Evolutionary conservation across 352 stramenopile genomes (phyloP).

Genomic region (Phytophthora gonapodyides): DNA sequence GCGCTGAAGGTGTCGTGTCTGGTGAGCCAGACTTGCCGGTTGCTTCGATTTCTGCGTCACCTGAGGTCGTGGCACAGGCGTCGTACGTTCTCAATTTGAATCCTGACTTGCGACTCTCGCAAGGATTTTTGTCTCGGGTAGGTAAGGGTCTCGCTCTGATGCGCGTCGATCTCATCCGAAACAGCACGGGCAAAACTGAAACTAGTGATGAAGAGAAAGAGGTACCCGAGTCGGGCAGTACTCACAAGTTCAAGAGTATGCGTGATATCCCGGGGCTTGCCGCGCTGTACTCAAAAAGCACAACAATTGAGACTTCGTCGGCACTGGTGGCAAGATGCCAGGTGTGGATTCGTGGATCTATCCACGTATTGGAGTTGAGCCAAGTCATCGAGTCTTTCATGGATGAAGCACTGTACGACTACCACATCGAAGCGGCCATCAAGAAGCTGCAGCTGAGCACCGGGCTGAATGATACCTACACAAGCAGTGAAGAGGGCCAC

Average conservation of each 20-base stretch:
- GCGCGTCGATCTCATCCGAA: conserved; percentile 56
- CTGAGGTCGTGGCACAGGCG: conserved; percentile 46
- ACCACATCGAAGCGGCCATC: conserved; percentile 70
- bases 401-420: conserved; percentile 81
- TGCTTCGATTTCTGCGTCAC: neutral
- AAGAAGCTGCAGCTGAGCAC: conserved; percentile 32
- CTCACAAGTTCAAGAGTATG: conserved; percentile 22
- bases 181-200: conserved; percentile 8
- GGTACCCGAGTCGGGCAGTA: neutral
- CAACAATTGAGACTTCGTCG: neutral
- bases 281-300: conserved; percentile 19
- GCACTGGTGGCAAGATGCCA: conserved; percentile 56
- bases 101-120: conserved; percentile 75
- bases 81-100: conserved; percentile 87
- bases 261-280: conserved; percentile 33
- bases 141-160: conserved; percentile 81
- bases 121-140: conserved; percentile 72
- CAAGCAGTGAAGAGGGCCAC: conserved; percentile 6
- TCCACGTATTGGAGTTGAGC: conserved; percentile 56
- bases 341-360: conserved; percentile 74
- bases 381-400: conserved; percentile 71
- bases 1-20: conserved; percentile 5
- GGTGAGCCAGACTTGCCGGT: neutral
- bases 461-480: conserved; percentile 1
- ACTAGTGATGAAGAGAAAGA: conserved; percentile 10